These are phyloP conservation scores for Aspergillus hancockii DNA, from an alignment of 495 filamentous ascomycete species.

Conservation along the genomic window DNA sequence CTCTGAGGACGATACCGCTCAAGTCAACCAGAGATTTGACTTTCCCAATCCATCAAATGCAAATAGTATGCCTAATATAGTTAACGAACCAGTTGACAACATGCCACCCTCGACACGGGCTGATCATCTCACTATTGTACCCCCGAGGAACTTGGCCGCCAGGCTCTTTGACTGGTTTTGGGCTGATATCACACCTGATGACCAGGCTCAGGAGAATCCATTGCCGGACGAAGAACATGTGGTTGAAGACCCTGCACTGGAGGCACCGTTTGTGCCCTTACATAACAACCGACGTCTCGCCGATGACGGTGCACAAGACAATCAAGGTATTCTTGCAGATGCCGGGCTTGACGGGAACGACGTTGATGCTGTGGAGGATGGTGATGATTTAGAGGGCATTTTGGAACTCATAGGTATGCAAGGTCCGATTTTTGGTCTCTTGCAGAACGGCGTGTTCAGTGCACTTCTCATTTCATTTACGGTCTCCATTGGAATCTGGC, in stretches of 20 bases:
- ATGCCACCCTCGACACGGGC: neutral
- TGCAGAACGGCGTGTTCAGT: constrained; percentile 94
- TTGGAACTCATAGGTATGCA: constrained; percentile 97
- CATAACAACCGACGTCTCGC: constrained; percentile 33
- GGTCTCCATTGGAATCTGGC: constrained; percentile 78
- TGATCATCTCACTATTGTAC: constrained; percentile 10
- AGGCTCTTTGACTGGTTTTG: constrained; percentile 60
- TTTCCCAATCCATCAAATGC: neutral
- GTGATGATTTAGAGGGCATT: constrained; percentile 96
- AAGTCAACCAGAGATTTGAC: neutral
- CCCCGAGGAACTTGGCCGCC: constrained; percentile 19
- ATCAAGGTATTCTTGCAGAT: constrained; percentile 35
- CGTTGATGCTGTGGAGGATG: constrained; percentile 69
- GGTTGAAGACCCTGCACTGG: constrained; percentile 56
- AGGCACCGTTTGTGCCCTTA: constrained; percentile 65
- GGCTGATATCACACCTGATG: constrained; percentile 52
- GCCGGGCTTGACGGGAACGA: constrained; percentile 60
- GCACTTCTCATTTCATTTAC: constrained; percentile 85
- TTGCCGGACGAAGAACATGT: constrained; percentile 58
- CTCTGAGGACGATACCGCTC: neutral
- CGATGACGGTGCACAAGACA: constrained; percentile 24
- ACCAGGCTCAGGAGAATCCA: constrained; percentile 33
- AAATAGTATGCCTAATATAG: constrained; percentile 1
- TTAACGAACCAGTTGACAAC: neutral
- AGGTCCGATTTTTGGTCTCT: constrained; percentile 81